Evolutionary conservation across 352 stramenopile genomes (phyloP).

Genomic region (Globisporangium radiosum): DNA sequence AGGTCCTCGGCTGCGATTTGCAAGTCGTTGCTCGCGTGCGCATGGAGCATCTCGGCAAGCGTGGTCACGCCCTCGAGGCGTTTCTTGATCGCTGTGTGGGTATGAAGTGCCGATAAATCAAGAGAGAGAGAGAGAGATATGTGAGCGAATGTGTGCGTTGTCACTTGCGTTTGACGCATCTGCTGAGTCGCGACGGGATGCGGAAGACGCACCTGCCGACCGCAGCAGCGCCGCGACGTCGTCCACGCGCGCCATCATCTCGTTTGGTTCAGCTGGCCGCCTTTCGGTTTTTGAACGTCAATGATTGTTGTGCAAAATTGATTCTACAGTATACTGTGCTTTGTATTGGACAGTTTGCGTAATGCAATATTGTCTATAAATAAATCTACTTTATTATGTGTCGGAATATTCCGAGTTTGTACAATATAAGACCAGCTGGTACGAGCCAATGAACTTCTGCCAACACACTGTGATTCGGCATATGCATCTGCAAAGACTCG

Average conservation of each 20-base stretch:
- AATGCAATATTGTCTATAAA: no score
- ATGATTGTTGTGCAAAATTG: no score
- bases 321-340: no score
- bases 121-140: neutral
- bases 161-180: neutral
- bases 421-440: no score
- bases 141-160: neutral
- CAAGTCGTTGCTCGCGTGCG: slow-evolving; percentile 14
- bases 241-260: slow-evolving; percentile 25
- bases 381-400: no score
- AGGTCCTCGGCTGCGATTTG: slow-evolving; percentile 26
- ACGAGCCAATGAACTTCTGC: slow-evolving; percentile 1
- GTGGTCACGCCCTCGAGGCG: slow-evolving; percentile 57
- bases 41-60: slow-evolving; percentile 39
- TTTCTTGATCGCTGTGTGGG: slow-evolving; percentile 68
- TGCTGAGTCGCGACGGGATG: neutral
- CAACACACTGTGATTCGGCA: no score
- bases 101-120: neutral
- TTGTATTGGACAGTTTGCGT: no score
- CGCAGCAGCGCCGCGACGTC: slow-evolving; percentile 50
- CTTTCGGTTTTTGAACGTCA: no score
- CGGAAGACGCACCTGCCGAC: slow-evolving; percentile 34
- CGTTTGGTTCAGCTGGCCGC: neutral
- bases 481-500: no score
- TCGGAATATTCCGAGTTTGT: no score